A percentile compares a stretch with the other conserved stretches of the same genome.
Conservation (phyloP, 495 filamentous ascomycete genomes). For the Hapsidospora chrysogenum region DNA sequence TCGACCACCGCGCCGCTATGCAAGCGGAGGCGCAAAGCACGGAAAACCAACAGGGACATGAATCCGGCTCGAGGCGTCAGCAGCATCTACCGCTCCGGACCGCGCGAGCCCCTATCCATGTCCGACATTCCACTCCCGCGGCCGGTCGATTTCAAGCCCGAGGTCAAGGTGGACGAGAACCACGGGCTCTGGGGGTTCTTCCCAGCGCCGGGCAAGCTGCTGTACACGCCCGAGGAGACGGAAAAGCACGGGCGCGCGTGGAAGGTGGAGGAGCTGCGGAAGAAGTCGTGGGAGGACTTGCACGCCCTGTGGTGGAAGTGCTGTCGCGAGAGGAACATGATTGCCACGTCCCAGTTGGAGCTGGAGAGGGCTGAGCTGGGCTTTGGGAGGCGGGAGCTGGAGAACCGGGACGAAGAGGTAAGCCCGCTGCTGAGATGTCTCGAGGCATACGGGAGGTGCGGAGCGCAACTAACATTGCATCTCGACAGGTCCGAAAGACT, state of each 20-base stretch:
- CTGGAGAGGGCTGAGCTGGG: slow-evolving; percentile 42
- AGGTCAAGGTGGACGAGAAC: slow-evolving; percentile 42
- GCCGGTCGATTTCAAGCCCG: slow-evolving; percentile 41
- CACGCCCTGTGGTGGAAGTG: slow-evolving; percentile 93
- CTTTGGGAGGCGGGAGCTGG: slow-evolving; percentile 50
- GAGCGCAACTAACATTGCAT: not conserved
- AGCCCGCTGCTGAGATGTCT: slow-evolving; percentile 10
- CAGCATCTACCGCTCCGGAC: slow-evolving; percentile 60
- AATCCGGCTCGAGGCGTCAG: slow-evolving; percentile 66
- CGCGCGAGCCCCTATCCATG: slow-evolving; percentile 48
- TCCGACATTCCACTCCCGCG: slow-evolving; percentile 56
- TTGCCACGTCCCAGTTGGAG: slow-evolving; percentile 61
- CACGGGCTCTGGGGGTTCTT: slow-evolving; percentile 97
- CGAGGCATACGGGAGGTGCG: too few relatives aligned
- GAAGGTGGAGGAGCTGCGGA: slow-evolving; percentile 72
- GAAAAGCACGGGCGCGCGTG: slow-evolving; percentile 60
- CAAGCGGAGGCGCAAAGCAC: slow-evolving; percentile 16
- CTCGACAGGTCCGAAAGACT: slow-evolving; percentile 47
- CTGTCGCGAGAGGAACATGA: slow-evolving; percentile 76
- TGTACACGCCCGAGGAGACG: slow-evolving; percentile 53
- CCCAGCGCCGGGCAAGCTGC: slow-evolving; percentile 38
- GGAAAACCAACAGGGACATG: slow-evolving; percentile 31
- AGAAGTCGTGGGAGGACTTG: slow-evolving; percentile 86
- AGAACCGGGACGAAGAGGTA: slow-evolving; percentile 43
- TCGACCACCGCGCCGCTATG: slow-evolving; percentile 18